phyloP scores from a whole-genome alignment of 352 stramenopile genomes.

The Phytophthora chlamydospora region DNA sequence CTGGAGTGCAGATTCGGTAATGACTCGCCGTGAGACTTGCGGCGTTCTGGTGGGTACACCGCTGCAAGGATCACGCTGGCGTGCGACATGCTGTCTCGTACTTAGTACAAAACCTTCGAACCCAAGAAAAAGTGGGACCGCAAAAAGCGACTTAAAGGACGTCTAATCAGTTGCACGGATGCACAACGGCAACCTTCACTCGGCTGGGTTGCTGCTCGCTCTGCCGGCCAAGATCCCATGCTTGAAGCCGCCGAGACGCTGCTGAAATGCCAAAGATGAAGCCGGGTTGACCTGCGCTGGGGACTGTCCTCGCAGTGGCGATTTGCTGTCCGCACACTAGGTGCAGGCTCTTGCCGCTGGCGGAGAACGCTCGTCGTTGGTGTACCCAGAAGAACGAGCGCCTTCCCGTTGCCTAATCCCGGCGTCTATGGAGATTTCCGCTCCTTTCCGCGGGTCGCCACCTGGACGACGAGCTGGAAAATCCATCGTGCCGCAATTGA shows the following conservation, averaged over 20 bases:
- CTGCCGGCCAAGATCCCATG: not conserved
- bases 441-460: constrained; percentile 2
- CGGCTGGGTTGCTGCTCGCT: not conserved
- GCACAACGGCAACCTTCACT: constrained; percentile 9
- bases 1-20: constrained; percentile 20
- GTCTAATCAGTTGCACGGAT: constrained; percentile 5
- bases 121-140: constrained; percentile 21
- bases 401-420: constrained; percentile 17
- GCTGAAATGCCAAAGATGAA: constrained; percentile 5
- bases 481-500: constrained; percentile 11
- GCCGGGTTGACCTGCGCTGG: constrained; percentile 5
- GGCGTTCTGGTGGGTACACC: constrained; percentile 5
- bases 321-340: not conserved
- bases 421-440: constrained; percentile 4
- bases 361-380: constrained; percentile 5
- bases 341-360: constrained; percentile 3
- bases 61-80: not conserved
- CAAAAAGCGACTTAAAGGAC: constrained; percentile 33
- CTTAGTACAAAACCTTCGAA: constrained; percentile 16
- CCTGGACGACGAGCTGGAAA: constrained; percentile 4
- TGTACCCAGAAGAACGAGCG: constrained; percentile 14
- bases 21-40: constrained; percentile 4
- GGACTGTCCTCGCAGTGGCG: constrained; percentile 11
- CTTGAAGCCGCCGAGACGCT: not conserved
- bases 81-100: constrained; percentile 22